Evolutionary conservation across 495 filamentous ascomycete genomes (phyloP).

Genomic region (Hyaloscypha bicolor): DNA sequence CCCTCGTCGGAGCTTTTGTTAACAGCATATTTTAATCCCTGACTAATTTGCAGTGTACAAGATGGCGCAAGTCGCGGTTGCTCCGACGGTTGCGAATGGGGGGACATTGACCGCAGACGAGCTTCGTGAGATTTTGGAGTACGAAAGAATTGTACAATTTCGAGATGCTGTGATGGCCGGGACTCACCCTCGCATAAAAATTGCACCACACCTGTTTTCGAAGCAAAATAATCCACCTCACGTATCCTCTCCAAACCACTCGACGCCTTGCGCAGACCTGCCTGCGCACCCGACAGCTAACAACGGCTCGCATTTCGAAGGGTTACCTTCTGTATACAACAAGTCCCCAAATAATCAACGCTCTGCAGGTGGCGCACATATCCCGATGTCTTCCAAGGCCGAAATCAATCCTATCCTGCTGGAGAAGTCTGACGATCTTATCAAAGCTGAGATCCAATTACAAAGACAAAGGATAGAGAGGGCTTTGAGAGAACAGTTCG

Average conservation of each 20-base stretch:
- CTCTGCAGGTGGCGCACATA: constrained; percentile 9
- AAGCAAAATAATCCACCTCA: constrained; percentile 41
- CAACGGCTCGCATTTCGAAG: constrained; percentile 25
- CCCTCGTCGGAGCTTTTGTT: neutral
- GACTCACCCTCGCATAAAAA: constrained; percentile 73
- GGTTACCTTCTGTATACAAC: constrained; percentile 21
- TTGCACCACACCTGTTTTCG: constrained; percentile 59
- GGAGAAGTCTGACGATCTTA: constrained; percentile 80
- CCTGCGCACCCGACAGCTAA: constrained; percentile 8
- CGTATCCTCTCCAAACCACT: constrained; percentile 21
- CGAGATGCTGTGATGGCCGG: constrained; percentile 76
- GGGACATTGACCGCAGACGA: constrained; percentile 38
- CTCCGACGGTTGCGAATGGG: constrained; percentile 20
- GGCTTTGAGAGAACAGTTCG: constrained; percentile 70
- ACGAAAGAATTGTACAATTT: constrained; percentile 74
- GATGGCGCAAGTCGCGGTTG: constrained; percentile 31
- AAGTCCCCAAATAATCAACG: constrained; percentile 34
- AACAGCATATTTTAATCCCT: neutral
- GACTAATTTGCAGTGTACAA: constrained; percentile 27
- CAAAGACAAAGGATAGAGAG: constrained; percentile 82
- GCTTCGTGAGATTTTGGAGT: constrained; percentile 53
- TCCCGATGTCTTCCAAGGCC: constrained; percentile 36
- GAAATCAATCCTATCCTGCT: constrained; percentile 78
- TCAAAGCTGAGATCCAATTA: constrained; percentile 78
- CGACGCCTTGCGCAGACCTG: constrained; percentile 16